Evolutionary conservation across 495 filamentous ascomycete genomes (phyloP).

Genomic region (Friedmanniomyces endolithicus): DNA sequence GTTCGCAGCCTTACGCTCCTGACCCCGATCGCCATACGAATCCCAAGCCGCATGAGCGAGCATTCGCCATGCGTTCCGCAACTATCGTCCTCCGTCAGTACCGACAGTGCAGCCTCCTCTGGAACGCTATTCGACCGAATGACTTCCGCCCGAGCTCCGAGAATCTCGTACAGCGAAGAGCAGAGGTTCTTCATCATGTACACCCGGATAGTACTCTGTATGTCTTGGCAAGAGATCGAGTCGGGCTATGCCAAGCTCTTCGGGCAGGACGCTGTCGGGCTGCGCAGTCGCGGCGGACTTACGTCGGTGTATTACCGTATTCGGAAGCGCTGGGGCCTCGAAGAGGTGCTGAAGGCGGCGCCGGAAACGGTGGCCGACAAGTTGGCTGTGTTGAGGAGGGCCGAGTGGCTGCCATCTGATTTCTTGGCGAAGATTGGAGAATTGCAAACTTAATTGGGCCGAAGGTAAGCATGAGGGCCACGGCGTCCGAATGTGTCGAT

Average conservation of each 20-base stretch:
- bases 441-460: background rate
- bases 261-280: background rate
- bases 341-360: conserved; percentile 12
- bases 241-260: conserved; percentile 5
- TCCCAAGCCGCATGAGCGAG: background rate
- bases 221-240: conserved; percentile 16
- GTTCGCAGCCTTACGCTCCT: no score
- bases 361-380: background rate
- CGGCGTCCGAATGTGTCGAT: background rate
- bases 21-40: background rate
- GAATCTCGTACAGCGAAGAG: conserved; percentile 18
- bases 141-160: conserved; percentile 2
- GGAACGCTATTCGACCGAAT: background rate
- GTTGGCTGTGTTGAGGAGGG: conserved; percentile 1
- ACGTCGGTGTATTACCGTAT: conserved; percentile 19
- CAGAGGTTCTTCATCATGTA: conserved; percentile 21
- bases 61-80: background rate
- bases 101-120: background rate
- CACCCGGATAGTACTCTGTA: conserved; percentile 6
- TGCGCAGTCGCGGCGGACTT: conserved; percentile 13
- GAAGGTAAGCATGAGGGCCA: background rate
- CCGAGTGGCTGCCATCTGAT: background rate
- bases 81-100: background rate
- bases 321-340: conserved; percentile 12
- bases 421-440: conserved; percentile 4